Evolutionary conservation across 1,284 basidiomycete species (phyloP).

Genomic region (Rhodotorula sp.): DNA sequence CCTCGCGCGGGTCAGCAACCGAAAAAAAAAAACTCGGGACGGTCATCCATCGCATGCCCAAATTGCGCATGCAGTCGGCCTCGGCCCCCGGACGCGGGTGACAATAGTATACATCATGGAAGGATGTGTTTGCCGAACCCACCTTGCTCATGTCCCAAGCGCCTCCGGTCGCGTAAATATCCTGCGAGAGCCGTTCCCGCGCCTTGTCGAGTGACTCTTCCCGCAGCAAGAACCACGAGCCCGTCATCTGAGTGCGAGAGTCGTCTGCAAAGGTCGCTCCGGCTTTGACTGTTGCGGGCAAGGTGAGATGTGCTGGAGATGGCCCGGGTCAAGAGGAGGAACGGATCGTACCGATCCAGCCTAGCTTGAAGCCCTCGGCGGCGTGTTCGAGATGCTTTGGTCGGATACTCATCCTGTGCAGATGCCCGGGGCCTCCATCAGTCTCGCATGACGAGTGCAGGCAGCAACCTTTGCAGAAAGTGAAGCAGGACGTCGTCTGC

Average conservation of each 20-base stretch:
- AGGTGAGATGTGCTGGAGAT: neutral
- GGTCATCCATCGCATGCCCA: neutral
- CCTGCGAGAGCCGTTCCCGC: constrained; percentile 16
- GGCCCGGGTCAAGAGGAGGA: neutral
- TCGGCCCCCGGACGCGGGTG: neutral
- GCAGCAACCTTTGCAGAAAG: too few species aligned
- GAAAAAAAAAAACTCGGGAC: neutral
- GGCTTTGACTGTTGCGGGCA: constrained; percentile 14
- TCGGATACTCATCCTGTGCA: constrained; percentile 23
- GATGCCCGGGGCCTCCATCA: too few species aligned
- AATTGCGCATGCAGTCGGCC: neutral
- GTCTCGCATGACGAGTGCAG: too few species aligned
- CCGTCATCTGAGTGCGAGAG: constrained; percentile 29
- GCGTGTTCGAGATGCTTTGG: constrained; percentile 32
- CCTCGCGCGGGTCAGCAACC: too few species aligned
- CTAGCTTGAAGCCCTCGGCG: constrained; percentile 16
- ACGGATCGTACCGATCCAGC: constrained; percentile 26
- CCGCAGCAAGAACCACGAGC: constrained; percentile 29
- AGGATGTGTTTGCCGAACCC: neutral
- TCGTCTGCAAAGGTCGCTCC: constrained; percentile 37
- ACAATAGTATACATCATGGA: neutral
- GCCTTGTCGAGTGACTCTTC: constrained; percentile 31
- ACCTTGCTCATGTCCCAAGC: constrained; percentile 35
- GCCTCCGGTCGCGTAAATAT: constrained; percentile 30
- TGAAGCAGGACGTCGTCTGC: neutral